These are phyloP conservation scores for Daedaleopsis sinensis DNA, from an alignment of 768 basidiomycete species.

Conservation along the genomic window DNA sequence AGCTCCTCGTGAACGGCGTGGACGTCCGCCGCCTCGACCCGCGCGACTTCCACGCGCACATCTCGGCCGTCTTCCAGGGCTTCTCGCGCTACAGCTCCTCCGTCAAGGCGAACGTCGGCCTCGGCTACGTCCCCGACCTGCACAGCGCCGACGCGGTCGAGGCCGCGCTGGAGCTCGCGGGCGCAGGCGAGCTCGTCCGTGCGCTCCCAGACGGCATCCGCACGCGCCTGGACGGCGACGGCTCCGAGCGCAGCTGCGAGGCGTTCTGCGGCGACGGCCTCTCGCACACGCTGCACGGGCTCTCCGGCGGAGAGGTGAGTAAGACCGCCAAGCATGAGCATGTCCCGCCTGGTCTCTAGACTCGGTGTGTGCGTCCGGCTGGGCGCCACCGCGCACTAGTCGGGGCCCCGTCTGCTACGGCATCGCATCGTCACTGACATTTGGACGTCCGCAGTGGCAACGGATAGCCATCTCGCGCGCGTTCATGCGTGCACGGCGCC, in stretches of 20 bases:
- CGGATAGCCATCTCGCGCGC: slow-evolving; percentile 84
- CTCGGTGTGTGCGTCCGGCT: no score
- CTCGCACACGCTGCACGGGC: slow-evolving; percentile 54
- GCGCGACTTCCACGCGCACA: slow-evolving; percentile 70
- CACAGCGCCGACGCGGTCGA: slow-evolving; percentile 57
- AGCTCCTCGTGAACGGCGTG: slow-evolving; percentile 67
- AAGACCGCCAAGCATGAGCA: not conserved
- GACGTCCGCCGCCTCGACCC: slow-evolving; percentile 70
- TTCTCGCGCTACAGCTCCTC: slow-evolving; percentile 82
- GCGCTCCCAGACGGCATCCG: slow-evolving; percentile 72
- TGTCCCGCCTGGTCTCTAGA: no score
- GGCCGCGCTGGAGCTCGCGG: slow-evolving; percentile 70
- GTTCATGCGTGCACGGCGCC: slow-evolving; percentile 81
- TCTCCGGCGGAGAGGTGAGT: slow-evolving; percentile 84
- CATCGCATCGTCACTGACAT: not conserved
- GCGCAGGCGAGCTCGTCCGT: slow-evolving; percentile 66
- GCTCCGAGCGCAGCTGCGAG: slow-evolving; percentile 44
- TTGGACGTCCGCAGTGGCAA: slow-evolving; percentile 73
- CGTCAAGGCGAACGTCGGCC: slow-evolving; percentile 83
- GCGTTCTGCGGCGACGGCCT: slow-evolving; percentile 21
- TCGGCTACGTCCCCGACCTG: slow-evolving; percentile 73
- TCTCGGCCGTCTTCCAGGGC: slow-evolving; percentile 84
- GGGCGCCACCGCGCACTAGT: not conserved
- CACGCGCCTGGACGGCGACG: slow-evolving; percentile 69
- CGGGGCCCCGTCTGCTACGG: not conserved